These are phyloP conservation scores for Tuber calosporum DNA, from an alignment of 495 filamentous ascomycete genomes.

Conservation along the genomic window DNA sequence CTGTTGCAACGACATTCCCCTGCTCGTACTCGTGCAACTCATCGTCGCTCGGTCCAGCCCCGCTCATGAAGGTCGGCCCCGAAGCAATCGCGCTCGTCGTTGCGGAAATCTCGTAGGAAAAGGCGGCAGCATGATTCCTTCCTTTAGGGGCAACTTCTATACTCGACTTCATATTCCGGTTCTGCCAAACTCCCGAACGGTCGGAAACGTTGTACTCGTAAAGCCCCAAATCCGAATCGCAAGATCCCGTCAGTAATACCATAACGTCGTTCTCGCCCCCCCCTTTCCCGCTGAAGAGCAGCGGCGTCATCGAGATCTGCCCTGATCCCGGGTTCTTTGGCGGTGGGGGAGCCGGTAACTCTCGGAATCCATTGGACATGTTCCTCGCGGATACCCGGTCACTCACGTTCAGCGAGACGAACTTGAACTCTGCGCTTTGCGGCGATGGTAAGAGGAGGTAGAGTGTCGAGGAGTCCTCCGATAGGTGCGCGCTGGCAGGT, in stretches of 20 bases:
- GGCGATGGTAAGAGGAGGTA: constrained; percentile 26
- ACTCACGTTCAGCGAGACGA: constrained; percentile 27
- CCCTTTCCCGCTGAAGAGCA: constrained; percentile 18
- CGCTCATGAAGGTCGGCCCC: constrained; percentile 24
- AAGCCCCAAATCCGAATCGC: constrained; percentile 17
- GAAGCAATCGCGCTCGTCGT: constrained; percentile 21
- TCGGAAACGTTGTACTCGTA: constrained; percentile 29
- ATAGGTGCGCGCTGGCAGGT: constrained; percentile 23
- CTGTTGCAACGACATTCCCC: constrained; percentile 22
- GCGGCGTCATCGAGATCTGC: constrained; percentile 16
- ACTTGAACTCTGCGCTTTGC: constrained; percentile 13
- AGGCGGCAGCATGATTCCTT: constrained; percentile 13
- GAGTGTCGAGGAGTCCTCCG: constrained; percentile 22
- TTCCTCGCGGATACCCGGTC: constrained; percentile 17
- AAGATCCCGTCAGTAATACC: constrained; percentile 25
- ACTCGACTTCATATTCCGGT: constrained; percentile 3
- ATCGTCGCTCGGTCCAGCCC: constrained; percentile 6
- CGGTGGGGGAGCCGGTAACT: constrained; percentile 19
- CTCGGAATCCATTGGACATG: constrained; percentile 21
- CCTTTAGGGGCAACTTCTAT: constrained; percentile 16
- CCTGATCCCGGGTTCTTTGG: background rate
- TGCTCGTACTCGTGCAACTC: constrained; percentile 29
- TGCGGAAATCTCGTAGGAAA: constrained; percentile 21
- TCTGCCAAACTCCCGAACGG: constrained; percentile 8
- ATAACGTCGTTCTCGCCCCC: constrained; percentile 18